Evolutionary conservation across 2,329 filamentous ascomycete species (phyloP).

Genomic region (Exophiala phaeomuriformis): DNA sequence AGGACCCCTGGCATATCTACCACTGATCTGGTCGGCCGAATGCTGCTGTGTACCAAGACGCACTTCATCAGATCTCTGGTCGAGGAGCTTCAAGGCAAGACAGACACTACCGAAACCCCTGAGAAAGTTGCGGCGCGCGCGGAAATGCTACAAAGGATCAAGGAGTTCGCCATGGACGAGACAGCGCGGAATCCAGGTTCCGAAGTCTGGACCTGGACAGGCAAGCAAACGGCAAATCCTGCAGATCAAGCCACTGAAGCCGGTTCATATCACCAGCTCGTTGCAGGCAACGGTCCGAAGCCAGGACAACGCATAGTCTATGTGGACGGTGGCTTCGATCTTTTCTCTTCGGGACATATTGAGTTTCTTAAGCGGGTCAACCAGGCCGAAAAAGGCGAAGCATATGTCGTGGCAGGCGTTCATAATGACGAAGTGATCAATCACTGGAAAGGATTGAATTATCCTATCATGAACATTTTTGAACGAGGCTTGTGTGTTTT

Average conservation of each 20-base stretch:
- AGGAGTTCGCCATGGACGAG: slow-evolving; percentile 80
- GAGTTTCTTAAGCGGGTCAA: slow-evolving; percentile 80
- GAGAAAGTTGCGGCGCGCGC: slow-evolving; percentile 58
- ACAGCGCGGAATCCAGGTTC: slow-evolving; percentile 70
- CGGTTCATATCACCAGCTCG: slow-evolving; percentile 60
- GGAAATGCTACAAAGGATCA: slow-evolving; percentile 69
- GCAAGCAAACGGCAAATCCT: slow-evolving; percentile 33
- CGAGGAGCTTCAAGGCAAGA: slow-evolving; percentile 59
- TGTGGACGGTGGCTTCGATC: slow-evolving; percentile 91
- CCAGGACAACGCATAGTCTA: slow-evolving; percentile 83
- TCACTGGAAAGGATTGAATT: slow-evolving; percentile 93
- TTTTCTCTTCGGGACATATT: slow-evolving; percentile 95
- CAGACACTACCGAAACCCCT: slow-evolving; percentile 61
- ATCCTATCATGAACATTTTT: slow-evolving; percentile 99
- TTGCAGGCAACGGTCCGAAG: slow-evolving; percentile 62
- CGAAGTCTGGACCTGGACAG: slow-evolving; percentile 77
- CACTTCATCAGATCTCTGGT: slow-evolving; percentile 85
- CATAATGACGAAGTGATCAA: slow-evolving; percentile 96
- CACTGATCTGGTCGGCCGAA: slow-evolving; percentile 93
- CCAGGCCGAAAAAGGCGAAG: slow-evolving; percentile 54
- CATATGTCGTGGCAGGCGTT: slow-evolving; percentile 84
- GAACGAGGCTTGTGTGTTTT: slow-evolving; percentile 92
- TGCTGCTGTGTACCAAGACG: slow-evolving; percentile 89
- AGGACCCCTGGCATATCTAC: slow-evolving; percentile 94
- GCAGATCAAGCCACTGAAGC: slow-evolving; percentile 47